Conservation (phyloP, 2,329 filamentous ascomycete genomes). For the Botrytis medusae region DNA sequence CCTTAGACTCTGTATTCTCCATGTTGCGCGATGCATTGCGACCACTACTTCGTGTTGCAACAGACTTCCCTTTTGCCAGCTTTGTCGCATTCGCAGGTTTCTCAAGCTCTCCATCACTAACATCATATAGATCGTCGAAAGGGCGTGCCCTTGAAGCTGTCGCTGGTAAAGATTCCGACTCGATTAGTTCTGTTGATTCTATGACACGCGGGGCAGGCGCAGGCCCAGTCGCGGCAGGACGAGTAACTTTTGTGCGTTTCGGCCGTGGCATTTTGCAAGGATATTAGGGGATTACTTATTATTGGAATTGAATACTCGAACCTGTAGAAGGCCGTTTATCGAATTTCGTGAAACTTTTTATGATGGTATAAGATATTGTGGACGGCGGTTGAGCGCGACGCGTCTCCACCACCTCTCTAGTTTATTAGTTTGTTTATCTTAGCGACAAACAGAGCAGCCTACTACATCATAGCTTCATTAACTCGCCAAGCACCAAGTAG, state of each 20-base stretch:
- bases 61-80: slow-evolving; percentile 29
- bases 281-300: not conserved
- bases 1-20: not conserved
- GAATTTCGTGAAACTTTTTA: not conserved
- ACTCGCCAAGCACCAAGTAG: not conserved
- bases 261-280: slow-evolving; percentile 5
- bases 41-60: slow-evolving; percentile 8
- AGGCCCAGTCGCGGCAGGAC: not conserved
- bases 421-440: not conserved
- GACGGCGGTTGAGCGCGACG: not conserved
- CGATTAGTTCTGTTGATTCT: not conserved
- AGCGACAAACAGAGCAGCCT: not conserved
- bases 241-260: slow-evolving; percentile 11
- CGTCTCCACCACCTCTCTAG: not conserved
- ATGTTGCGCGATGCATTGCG: slow-evolving; percentile 9
- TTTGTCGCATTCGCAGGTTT: slow-evolving; percentile 26
- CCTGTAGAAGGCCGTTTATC: not conserved
- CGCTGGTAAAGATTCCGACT: not conserved
- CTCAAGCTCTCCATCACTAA: slow-evolving; percentile 34
- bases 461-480: not conserved
- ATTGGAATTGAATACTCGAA: not conserved
- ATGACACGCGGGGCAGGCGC: not conserved
- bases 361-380: not conserved
- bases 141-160: slow-evolving; percentile 14
- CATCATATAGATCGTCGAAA: slow-evolving; percentile 38